Base-by-base conservation (phyloP, 768 basidiomycete species). In the Lentinula guzmanii region DNA sequence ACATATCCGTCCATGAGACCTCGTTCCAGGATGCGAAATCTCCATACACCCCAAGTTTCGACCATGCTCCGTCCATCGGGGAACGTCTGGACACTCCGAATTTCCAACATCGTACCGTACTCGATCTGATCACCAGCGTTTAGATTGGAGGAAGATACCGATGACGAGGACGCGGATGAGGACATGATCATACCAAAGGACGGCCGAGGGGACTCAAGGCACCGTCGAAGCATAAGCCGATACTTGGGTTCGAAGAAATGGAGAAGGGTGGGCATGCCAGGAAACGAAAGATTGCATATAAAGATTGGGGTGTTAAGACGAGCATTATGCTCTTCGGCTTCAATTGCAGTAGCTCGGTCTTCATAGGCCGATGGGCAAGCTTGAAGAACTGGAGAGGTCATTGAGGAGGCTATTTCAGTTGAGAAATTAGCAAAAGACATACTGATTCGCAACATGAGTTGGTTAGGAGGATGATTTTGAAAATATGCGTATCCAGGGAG, bases 241-340 rank as follows among this genome's bases (percentile, higher is more conserved):
- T 98, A 86, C 77, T 91, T 82, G 0, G 96, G 96, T 71, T 98
- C 96, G 70, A 93, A 98, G 69, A 98, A 87, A 72, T 97, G 95
- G 15, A 98, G 77, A 59, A 89, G 79, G 52, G 90, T 95, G 43
- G 93, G 94, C 76, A 94, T 86, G 60, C 89, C 90, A 1, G 96
- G 96, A 75, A 97, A 98, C 51, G 88, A 86, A 54, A 97, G 85
- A 46, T 90, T 90, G 70, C 89, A 91, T 65, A 95, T 85, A 67
- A 98, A 95, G 63, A 98, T 89, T 60, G 96, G 94, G 16, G 92
- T 95, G 69, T 93, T 86, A 61, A 96, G 82, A 51, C 88, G 81
- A 13, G 85, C 80, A 66, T 92, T 85, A 60, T 85, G 87, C 72
- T 91, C 90, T 66, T 93, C 93, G 58, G 84, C 80, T 62, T 86